Percentiles rank a stretch among this genome's conserved stretches.
phyloP scores from a whole-genome alignment of 1,139 yeast species.

The Pichia cactophila region DNA sequence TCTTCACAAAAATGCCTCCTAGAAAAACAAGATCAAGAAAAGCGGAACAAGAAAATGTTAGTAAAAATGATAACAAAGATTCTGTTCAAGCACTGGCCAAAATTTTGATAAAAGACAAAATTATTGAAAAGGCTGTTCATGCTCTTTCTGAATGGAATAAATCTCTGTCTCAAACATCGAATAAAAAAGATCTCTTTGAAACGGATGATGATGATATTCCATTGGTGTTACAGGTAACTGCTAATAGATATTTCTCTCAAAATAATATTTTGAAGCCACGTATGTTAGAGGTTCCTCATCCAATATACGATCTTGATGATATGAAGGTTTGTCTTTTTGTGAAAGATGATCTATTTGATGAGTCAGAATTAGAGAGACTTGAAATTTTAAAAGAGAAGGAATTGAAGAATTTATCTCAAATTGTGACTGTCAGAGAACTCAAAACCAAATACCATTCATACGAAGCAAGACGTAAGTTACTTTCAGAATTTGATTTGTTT shows the following conservation, averaged over 20 bases:
- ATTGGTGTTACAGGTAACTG: slow-evolving; percentile 53
- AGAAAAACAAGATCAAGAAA: slow-evolving; percentile 5
- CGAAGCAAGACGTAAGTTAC: slow-evolving; percentile 63
- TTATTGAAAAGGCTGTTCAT: slow-evolving; percentile 39
- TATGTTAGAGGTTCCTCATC: slow-evolving; percentile 46
- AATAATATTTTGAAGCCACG: slow-evolving; percentile 70
- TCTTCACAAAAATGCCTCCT: not conserved
- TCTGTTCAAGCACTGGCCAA: not conserved
- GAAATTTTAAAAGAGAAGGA: slow-evolving; percentile 39
- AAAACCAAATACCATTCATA: slow-evolving; percentile 62
- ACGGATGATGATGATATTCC: slow-evolving; percentile 39
- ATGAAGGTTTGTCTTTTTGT: slow-evolving; percentile 64
- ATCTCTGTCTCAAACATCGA: slow-evolving; percentile 23
- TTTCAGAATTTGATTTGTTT: slow-evolving; percentile 59
- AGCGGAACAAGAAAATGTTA: slow-evolving; percentile 10
- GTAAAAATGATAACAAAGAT: slow-evolving; percentile 21
- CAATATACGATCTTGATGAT: slow-evolving; percentile 39
- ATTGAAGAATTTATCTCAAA: slow-evolving; percentile 40
- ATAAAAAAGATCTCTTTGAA: slow-evolving; percentile 44
- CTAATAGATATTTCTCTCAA: slow-evolving; percentile 55
- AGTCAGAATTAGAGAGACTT: slow-evolving; percentile 52
- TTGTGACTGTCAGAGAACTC: slow-evolving; percentile 48
- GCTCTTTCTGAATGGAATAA: slow-evolving; percentile 43
- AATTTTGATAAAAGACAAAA: slow-evolving; percentile 17
- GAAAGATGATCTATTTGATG: slow-evolving; percentile 58